These are phyloP conservation scores for Solanum ossicruentum DNA, from an alignment of 257 asterid species.

Conservation along the genomic window DNA sequence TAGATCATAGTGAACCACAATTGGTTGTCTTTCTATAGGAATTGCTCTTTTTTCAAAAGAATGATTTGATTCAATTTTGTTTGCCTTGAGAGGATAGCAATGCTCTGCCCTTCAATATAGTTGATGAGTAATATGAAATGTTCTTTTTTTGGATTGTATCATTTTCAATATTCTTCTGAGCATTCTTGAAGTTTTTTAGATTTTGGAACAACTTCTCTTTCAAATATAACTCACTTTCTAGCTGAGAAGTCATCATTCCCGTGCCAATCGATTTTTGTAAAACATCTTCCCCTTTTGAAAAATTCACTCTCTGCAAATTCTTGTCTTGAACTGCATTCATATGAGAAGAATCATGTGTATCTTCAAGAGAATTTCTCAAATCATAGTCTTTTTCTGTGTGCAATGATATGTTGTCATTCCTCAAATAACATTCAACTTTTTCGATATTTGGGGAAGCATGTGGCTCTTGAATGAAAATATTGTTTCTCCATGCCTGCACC, in stretches of 20 bases:
- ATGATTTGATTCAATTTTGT: neutral
- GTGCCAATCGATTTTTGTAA: neutral
- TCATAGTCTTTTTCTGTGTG: slow-evolving; percentile 1
- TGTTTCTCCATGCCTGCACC: neutral
- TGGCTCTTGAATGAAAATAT: slow-evolving; percentile 1
- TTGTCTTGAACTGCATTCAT: neutral
- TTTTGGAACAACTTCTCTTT: slow-evolving; percentile 40
- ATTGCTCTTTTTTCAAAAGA: neutral
- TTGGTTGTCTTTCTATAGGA: neutral
- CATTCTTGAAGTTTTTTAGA: slow-evolving; percentile 22
- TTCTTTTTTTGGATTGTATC: neutral
- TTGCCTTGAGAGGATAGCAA: neutral
- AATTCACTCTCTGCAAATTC: slow-evolving; percentile 3
- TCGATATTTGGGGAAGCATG: neutral
- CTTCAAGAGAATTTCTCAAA: slow-evolving; percentile 18
- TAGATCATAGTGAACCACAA: neutral
- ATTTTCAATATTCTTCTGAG: slow-evolving; percentile 2
- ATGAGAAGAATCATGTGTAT: slow-evolving; percentile 9
- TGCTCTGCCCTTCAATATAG: neutral
- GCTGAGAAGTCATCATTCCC: neutral
- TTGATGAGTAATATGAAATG: neutral
- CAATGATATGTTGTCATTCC: neutral
- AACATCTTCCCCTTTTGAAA: neutral
- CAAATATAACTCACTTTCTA: neutral
- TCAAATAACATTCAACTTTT: slow-evolving; percentile 3